phyloP scores from a whole-genome alignment of 78 protist genomes.

The Guillardia theta region DNA sequence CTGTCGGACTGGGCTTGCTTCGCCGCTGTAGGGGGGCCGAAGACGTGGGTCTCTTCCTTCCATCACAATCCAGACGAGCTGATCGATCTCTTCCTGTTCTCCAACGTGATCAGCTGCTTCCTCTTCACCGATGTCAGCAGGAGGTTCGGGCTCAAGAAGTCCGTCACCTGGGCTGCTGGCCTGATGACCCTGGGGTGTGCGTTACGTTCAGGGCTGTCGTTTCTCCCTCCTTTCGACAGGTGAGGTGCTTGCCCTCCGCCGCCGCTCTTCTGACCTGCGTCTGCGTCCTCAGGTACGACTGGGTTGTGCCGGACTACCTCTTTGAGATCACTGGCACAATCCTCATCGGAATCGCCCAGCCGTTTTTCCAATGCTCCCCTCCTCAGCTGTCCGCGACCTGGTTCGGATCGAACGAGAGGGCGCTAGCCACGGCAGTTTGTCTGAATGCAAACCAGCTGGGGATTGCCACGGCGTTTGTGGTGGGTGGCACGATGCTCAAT shows the following conservation, averaged over 20 bases:
- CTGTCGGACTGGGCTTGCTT: constrained; percentile 18
- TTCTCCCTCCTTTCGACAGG: too few relatives aligned
- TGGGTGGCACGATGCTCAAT: not conserved
- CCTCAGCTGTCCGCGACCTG: constrained; percentile 35
- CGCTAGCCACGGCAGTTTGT: not conserved
- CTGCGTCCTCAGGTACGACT: not conserved
- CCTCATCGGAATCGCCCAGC: constrained; percentile 34
- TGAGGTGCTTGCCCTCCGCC: too few relatives aligned
- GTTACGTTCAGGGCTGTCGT: constrained; percentile 32
- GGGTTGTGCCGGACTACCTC: not conserved
- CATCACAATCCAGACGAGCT: not conserved
- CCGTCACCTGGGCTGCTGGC: not conserved
- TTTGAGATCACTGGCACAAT: not conserved
- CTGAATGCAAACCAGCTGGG: constrained; percentile 28
- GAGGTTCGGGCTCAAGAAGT: not conserved
- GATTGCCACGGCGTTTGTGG: constrained; percentile 29
- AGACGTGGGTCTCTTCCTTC: not conserved
- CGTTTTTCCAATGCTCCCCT: constrained; percentile 36
- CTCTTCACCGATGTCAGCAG: not conserved
- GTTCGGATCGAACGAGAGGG: constrained; percentile 3
- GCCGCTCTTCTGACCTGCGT: not conserved
- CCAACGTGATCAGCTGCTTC: constrained; percentile 25
- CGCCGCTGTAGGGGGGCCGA: not conserved
- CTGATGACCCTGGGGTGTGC: constrained; percentile 15
- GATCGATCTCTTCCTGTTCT: constrained; percentile 6